Conservation (phyloP, 495 filamentous ascomycete species). For the Viridothelium virens region DNA sequence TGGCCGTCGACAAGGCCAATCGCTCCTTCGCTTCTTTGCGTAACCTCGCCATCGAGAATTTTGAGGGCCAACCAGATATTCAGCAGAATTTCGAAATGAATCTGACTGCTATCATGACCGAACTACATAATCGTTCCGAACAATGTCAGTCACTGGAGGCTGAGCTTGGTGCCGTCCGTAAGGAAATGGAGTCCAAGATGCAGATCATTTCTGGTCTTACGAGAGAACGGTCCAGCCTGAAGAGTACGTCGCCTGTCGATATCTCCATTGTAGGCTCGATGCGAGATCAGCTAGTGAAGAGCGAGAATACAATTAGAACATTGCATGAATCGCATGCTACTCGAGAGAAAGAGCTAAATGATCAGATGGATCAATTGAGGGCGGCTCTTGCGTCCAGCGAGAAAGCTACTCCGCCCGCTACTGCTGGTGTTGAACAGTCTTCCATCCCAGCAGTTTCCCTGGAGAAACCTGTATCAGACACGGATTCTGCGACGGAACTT, state of each 20-base stretch:
- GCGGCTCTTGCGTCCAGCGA: constrained; percentile 31
- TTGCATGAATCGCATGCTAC: constrained; percentile 63
- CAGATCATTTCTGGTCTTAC: constrained; percentile 91
- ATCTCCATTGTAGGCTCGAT: constrained; percentile 84
- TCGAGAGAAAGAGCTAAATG: constrained; percentile 64
- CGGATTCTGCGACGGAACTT: constrained; percentile 30
- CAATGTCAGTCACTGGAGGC: constrained; percentile 81
- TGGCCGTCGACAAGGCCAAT: constrained; percentile 84
- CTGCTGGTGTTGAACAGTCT: constrained; percentile 14
- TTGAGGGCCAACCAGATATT: constrained; percentile 70
- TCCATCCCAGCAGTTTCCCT: constrained; percentile 27
- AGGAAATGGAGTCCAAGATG: constrained; percentile 93
- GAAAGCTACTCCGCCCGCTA: constrained; percentile 18
- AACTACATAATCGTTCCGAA: constrained; percentile 78
- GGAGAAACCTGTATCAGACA: constrained; percentile 23
- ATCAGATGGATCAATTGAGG: constrained; percentile 61
- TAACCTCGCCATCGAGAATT: constrained; percentile 77
- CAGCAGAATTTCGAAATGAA: constrained; percentile 92
- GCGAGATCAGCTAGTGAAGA: constrained; percentile 78
- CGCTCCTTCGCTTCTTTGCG: constrained; percentile 84
- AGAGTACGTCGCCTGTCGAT: constrained; percentile 74
- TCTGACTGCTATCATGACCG: constrained; percentile 85
- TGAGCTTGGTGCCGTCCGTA: constrained; percentile 74
- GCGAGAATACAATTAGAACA: constrained; percentile 67
- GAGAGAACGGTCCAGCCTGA: constrained; percentile 81